These are phyloP conservation scores for Eucalyptus polybractea DNA, from an alignment of 345 rosid genomes.

Conservation along the genomic window DNA sequence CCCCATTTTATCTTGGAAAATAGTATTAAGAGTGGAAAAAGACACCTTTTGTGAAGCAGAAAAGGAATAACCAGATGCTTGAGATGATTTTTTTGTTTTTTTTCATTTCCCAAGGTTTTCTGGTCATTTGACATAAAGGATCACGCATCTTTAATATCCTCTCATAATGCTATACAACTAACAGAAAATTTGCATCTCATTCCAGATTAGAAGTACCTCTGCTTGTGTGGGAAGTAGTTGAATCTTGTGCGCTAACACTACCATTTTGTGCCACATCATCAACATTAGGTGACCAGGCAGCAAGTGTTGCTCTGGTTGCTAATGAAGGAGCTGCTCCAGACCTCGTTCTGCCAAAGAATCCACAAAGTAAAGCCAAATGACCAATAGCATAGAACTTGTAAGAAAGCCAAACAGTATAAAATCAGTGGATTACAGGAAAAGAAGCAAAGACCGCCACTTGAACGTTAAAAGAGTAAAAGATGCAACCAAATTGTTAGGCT, in stretches of 20 bases:
- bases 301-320: conserved; percentile 70
- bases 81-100: not conserved
- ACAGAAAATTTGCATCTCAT: not conserved
- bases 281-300: conserved; percentile 60
- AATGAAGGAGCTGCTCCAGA: conserved; percentile 47
- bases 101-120: not conserved
- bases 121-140: not conserved
- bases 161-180: not conserved
- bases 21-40: not conserved
- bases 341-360: conserved; percentile 41
- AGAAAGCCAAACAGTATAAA: not conserved
- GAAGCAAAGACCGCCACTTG: not conserved
- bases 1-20: not conserved
- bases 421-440: not conserved
- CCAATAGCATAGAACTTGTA: not conserved
- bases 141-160: not conserved
- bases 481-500: not conserved
- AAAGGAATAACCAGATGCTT: not conserved
- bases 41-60: not conserved
- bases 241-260: conserved; percentile 15
- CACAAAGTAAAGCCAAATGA: not conserved
- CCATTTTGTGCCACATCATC: conserved; percentile 13
- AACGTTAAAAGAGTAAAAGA: not conserved
- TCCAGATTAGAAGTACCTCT: not conserved
- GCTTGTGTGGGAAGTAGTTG: conserved; percentile 4